Evolutionary conservation across 2,329 filamentous ascomycete genomes (phyloP).

Genomic region (Calonectria hongkongensis): DNA sequence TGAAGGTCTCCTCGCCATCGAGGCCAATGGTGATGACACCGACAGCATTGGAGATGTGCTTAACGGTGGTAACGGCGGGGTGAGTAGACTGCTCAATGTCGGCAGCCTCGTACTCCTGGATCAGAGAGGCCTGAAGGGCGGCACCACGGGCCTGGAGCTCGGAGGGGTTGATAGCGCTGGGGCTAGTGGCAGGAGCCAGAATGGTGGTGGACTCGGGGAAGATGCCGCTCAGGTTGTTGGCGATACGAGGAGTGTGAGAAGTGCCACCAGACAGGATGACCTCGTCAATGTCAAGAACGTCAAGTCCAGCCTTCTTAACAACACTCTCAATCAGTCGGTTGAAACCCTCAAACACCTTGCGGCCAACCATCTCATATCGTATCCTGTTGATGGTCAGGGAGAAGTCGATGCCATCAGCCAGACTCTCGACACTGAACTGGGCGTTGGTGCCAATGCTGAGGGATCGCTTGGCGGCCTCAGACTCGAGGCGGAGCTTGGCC

Average conservation of each 20-base stretch:
- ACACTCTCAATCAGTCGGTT: slow-evolving; percentile 88
- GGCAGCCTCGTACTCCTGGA: slow-evolving; percentile 93
- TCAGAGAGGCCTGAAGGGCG: slow-evolving; percentile 94
- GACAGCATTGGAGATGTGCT: slow-evolving; percentile 91
- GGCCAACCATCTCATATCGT: slow-evolving; percentile 91
- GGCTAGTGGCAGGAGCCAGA: slow-evolving; percentile 86
- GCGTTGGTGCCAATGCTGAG: slow-evolving; percentile 92
- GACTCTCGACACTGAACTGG: slow-evolving; percentile 92
- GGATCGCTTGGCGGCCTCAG: slow-evolving; percentile 93
- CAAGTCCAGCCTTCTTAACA: slow-evolving; percentile 93
- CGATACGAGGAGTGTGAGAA: slow-evolving; percentile 95
- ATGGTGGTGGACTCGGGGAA: slow-evolving; percentile 89
- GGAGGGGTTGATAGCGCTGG: slow-evolving; percentile 91
- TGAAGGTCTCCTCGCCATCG: slow-evolving; percentile 82
- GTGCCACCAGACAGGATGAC: slow-evolving; percentile 95
- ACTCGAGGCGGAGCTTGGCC: slow-evolving; percentile 94
- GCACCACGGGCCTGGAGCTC: slow-evolving; percentile 93
- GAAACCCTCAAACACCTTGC: slow-evolving; percentile 92
- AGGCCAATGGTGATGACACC: slow-evolving; percentile 83
- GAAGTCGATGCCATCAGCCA: slow-evolving; percentile 93
- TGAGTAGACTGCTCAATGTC: slow-evolving; percentile 98
- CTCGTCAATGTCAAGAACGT: slow-evolving; percentile 94
- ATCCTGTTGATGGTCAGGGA: slow-evolving; percentile 93
- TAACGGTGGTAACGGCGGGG: slow-evolving; percentile 94
- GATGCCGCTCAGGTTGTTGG: slow-evolving; percentile 83